These are phyloP conservation scores for Paracoccidioides brasiliensis DNA, from an alignment of 2,329 filamentous ascomycete species.

Conservation along the genomic window DNA sequence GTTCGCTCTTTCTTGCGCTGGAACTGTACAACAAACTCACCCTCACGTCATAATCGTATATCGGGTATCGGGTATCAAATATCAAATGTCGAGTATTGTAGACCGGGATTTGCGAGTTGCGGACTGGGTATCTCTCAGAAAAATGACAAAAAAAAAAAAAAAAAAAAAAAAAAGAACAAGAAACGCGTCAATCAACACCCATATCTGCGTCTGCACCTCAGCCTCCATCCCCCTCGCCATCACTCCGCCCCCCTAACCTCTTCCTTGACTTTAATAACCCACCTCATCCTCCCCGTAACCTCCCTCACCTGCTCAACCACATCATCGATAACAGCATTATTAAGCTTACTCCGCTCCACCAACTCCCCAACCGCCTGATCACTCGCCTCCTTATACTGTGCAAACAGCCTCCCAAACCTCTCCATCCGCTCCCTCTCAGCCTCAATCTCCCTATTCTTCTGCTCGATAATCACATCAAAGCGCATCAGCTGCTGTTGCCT, in stretches of 20 bases:
- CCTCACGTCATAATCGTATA: not conserved
- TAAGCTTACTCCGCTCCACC: constrained; percentile 19
- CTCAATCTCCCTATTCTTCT: constrained; percentile 34
- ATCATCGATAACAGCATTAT: constrained; percentile 23
- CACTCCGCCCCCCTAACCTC: constrained; percentile 21
- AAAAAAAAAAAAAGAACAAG: not conserved
- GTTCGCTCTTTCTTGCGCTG: not conserved
- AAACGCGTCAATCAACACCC: not conserved
- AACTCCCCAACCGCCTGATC: constrained; percentile 27
- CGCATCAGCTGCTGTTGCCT: constrained; percentile 26
- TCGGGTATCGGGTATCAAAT: not conserved
- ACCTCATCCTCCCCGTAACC: constrained; percentile 35
- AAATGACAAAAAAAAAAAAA: not conserved
- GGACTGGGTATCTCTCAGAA: not conserved
- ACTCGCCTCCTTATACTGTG: constrained; percentile 30
- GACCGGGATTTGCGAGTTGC: no score
- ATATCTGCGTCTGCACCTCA: not conserved
- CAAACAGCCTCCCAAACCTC: constrained; percentile 26
- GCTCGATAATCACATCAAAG: constrained; percentile 33
- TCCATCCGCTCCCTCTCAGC: constrained; percentile 28
- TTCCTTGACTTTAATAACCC: constrained; percentile 33
- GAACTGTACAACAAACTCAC: not conserved
- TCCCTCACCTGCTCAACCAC: constrained; percentile 29
- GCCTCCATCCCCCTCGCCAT: not conserved
- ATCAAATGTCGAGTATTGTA: not conserved